phyloP scores from a whole-genome alignment of 2,329 filamentous ascomycete species.

The Purpureocillium takamizusanense region DNA sequence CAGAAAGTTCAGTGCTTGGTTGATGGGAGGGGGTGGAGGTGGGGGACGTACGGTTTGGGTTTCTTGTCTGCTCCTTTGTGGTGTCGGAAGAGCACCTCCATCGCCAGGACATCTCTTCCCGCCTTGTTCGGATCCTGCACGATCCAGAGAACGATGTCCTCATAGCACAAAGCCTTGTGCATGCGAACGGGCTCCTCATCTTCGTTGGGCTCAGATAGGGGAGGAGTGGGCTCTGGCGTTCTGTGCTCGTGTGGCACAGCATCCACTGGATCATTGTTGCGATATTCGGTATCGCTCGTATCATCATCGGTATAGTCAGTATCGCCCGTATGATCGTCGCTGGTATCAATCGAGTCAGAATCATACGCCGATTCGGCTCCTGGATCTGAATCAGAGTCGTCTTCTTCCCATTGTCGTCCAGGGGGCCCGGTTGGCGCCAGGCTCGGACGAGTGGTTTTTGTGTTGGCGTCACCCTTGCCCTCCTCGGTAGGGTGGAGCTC shows the following conservation, averaged over 20 bases:
- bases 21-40: too few species aligned
- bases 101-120: conserved; percentile 4
- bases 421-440: too few species aligned
- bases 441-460: too few species aligned
- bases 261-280: too few species aligned
- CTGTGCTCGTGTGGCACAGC: neutral
- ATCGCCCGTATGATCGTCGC: conserved; percentile 1
- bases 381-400: too few species aligned
- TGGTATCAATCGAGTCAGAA: neutral
- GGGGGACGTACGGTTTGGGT: conserved; percentile 3
- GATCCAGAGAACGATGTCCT: conserved; percentile 6
- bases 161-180: conserved; percentile 5
- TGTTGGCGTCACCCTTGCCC: too few species aligned
- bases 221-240: neutral
- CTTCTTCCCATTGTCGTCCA: too few species aligned
- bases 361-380: neutral
- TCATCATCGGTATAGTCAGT: conserved; percentile 3
- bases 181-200: neutral
- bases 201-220: neutral
- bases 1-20: neutral
- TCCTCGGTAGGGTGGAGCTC: too few species aligned
- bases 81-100: conserved; percentile 5
- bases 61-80: conserved; percentile 6
- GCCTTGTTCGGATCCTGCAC: conserved; percentile 3
- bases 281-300: conserved; percentile 1